These are phyloP conservation scores for Fragaria ananassa DNA, from an alignment of 306 rosid genomes.

Conservation along the genomic window DNA sequence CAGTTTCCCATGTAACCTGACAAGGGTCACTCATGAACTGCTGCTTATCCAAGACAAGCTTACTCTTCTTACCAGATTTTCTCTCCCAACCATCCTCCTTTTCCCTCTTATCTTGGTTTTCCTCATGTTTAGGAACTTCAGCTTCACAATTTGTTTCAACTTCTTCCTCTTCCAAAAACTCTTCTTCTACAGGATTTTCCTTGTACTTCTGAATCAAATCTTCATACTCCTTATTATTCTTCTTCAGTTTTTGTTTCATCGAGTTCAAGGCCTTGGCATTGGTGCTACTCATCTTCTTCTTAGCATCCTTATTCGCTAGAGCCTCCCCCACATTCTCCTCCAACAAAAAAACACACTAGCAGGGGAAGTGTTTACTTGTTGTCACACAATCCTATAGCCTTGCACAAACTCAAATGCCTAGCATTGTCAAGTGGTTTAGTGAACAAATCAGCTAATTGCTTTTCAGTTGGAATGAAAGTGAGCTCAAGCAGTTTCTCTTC, in stretches of 20 bases:
- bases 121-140: slow-evolving; percentile 39
- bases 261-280: slow-evolving; percentile 82
- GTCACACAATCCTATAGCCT: no score
- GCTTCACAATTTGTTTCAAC: slow-evolving; percentile 39
- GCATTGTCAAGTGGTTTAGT: no score
- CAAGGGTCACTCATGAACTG: slow-evolving; percentile 61
- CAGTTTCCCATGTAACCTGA: slow-evolving; percentile 70
- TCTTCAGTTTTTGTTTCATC: slow-evolving; percentile 77
- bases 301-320: slow-evolving; percentile 72
- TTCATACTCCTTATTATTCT: slow-evolving; percentile 69
- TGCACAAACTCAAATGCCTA: no score
- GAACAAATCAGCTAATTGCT: no score
- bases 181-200: slow-evolving; percentile 59
- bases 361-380: no score
- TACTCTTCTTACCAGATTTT: slow-evolving; percentile 52
- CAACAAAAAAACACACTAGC: no score
- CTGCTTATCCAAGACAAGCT: slow-evolving; percentile 48
- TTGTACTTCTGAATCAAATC: slow-evolving; percentile 55
- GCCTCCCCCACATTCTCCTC: slow-evolving; percentile 68
- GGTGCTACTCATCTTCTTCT: slow-evolving; percentile 83
- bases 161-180: slow-evolving; percentile 37
- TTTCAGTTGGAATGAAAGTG: no score
- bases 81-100: slow-evolving; percentile 48
- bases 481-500: no score
- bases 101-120: slow-evolving; percentile 37